Evolutionary conservation across 805 yeast genomes (phyloP), one percentile per base, ranked within the genome.

Genomic region (Vanderwaltozyma verrucispora): DNA sequence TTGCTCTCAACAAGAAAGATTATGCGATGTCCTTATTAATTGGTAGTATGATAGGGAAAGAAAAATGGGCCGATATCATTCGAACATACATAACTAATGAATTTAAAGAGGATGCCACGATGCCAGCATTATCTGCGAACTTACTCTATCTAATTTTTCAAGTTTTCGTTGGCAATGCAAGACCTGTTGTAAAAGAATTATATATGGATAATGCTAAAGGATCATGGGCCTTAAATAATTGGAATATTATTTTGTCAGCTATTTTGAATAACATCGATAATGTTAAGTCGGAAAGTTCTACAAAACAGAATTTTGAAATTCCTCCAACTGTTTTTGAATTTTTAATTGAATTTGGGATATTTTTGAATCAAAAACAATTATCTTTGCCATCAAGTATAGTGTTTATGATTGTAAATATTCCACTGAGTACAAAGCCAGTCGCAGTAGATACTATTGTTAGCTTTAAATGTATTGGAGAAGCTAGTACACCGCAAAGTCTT

Each of bases 21-120:
- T 88, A 84, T 80, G 77, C 89, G 0, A 65, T 87, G 56, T 81
- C 95, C 0, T 59, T 89, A 38, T 54, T 86, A 23, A 63, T 88
- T 35, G 77, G 94, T 1, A 71, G 78, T 42, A 56, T 84, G 14
- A 62, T 75, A 20, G 80, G 92, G 2, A 71, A 73, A 16, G 77
- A 74, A 3, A 65, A 67, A 28, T 79, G 82, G 72, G 59, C 72
- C 5, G 60, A 62, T 25, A 71, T 80, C 2, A 77, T 80, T 5
- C 66, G 76, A 10, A 74, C 68, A 37, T 83, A 75, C 53, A 69
- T 73, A 30, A 69, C 47, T 33, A 73, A 62, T 44, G 76, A 62
- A 43, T 65, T 57, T 48, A 62, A 57, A 49, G 72, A 46, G 45
- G 68, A 55, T 56, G 59, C 61, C 40, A 66, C 64, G 31, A 59